Evolutionary conservation across 2,329 filamentous ascomycete species (phyloP).

Genomic region (Harringtonia aguacate): DNA sequence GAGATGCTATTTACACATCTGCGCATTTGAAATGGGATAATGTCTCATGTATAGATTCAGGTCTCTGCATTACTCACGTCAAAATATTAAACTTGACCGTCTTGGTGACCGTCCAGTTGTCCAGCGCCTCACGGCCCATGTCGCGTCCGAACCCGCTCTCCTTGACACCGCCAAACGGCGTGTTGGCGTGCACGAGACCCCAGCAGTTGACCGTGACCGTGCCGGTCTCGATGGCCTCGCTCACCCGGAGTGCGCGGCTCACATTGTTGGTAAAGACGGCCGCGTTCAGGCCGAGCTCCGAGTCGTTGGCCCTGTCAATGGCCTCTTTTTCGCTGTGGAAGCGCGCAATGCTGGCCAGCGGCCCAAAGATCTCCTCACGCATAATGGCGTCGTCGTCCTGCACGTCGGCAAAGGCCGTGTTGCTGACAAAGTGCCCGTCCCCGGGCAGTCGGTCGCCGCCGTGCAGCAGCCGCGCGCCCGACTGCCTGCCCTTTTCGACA

Average conservation of each 20-base stretch:
- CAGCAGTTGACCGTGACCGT: constrained; percentile 36
- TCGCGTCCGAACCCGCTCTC: constrained; percentile 23
- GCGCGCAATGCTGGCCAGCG: constrained; percentile 20
- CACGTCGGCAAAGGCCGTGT: constrained; percentile 24
- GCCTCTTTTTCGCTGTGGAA: constrained; percentile 26
- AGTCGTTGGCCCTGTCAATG: constrained; percentile 27
- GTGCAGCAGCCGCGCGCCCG: constrained; percentile 48
- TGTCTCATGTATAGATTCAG: too few relatives aligned
- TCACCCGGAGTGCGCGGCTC: constrained; percentile 29
- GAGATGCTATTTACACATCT: too few relatives aligned
- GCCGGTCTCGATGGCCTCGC: constrained; percentile 45
- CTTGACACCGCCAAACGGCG: constrained; percentile 33
- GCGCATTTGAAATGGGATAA: too few relatives aligned
- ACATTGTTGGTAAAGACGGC: constrained; percentile 48
- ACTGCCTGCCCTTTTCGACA: constrained; percentile 52
- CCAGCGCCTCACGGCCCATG: too few relatives aligned
- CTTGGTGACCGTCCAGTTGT: too few relatives aligned
- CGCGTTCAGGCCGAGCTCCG: constrained; percentile 44
- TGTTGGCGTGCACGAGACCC: constrained; percentile 34
- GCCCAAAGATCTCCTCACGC: constrained; percentile 25
- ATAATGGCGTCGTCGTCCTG: constrained; percentile 22
- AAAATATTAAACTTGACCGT: too few relatives aligned
- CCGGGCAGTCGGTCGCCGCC: constrained; percentile 46
- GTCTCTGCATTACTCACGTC: too few relatives aligned
- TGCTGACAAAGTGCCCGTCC: constrained; percentile 27